Evolutionary conservation across 129 eudicot genomes (phyloP), one percentile per base, ranked within the genome.

Genomic region (Helianthus annuus): DNA sequence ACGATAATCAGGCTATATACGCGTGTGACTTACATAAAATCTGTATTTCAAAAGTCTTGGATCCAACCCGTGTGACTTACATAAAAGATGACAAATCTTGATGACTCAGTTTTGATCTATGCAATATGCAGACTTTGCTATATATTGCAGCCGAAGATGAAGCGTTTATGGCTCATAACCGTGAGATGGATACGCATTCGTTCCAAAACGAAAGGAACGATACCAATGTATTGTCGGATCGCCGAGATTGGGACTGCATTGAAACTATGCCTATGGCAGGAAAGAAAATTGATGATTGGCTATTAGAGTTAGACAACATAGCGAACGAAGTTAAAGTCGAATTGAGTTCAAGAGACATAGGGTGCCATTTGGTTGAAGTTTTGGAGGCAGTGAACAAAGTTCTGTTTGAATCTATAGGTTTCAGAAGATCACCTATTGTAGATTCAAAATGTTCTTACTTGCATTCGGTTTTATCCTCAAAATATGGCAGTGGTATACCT

Each of bases 81-180:
- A 19, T 19, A 19, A 19, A 19, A 19, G 22, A 19, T 19, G 22
- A 19, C 22, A 19, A 46, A 46, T 48, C 32, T 29, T 46, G 65
- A 45, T n/a, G 55, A 71, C 16, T 56, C 14, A 52, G 62, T 73
- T 63, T 16, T 54, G 61, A 54, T 48, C 6, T 63, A 62, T 51
- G 40, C 55, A 70, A 29, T 69, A 46, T 77, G 22, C 79, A 92
- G 98, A 90, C 88, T 59, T 84, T 92, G 76, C 75, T 92, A 16
- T 92, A 89, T 76, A 80, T 89, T 70, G 90, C 91, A 64, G 92
- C 92, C 11, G 98, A 92, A 84, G 96, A 92, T 58, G 96, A 92
- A 75, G 92, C 95, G 15, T 87, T 83, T 79, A 69, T 81, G 90
- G 90, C 88, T 66, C 82, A 66, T 49, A 89, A 92, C 34, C 86